Evolutionary conservation across 1,139 yeast species (phyloP), one percentile per base, ranked within the genome.

Genomic region (Entelexis paramagnoliae): DNA sequence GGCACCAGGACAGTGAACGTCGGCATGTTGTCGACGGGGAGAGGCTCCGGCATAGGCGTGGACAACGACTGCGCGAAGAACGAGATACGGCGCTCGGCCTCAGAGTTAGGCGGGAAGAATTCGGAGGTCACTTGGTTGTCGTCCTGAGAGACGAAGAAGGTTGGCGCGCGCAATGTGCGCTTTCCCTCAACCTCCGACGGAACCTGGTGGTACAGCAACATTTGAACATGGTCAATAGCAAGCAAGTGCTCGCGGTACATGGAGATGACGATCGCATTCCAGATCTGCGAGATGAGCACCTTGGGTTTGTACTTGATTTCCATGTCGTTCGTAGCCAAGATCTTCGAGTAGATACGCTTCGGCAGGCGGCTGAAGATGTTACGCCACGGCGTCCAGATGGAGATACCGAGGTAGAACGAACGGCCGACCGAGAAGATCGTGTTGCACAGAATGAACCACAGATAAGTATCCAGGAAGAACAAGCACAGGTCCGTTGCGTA

Each of bases 11-110:
- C 98, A 50, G 97, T 88, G 69, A 91, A 91, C 13, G 97, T 91
- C 57, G 98, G 98, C 98, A 91, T 91, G 75, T 91, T 91, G 72
- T 91, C 98, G 62, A 91, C 96, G 38, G 98, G 98, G 64, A 91
- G 77, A 56, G 98, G 97, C 72, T 91, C 97, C 59, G 95, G 95
- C 64, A 91, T 89, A 61, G 98, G 98, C 55, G 97, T 91, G 50
- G 98, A 94, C 71, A 91, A 76, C 24, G 97, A 89, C 72, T 91
- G 98, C 54, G 98, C 98, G 72, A 91, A 91, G 83, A 91, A 91
- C 53, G 96, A 86, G 63, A 91, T 88, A 79, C 98, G 93, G 75
- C 98, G 87, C 74, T 91, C 98, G 58, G 98, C 98, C 72, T 91
- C 98, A 48, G 96, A 87, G 70, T 89, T 80, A 66, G 81, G 77